Evolutionary conservation across 1,139 yeast species (phyloP).

Genomic region (Pichiaceae sp.): DNA sequence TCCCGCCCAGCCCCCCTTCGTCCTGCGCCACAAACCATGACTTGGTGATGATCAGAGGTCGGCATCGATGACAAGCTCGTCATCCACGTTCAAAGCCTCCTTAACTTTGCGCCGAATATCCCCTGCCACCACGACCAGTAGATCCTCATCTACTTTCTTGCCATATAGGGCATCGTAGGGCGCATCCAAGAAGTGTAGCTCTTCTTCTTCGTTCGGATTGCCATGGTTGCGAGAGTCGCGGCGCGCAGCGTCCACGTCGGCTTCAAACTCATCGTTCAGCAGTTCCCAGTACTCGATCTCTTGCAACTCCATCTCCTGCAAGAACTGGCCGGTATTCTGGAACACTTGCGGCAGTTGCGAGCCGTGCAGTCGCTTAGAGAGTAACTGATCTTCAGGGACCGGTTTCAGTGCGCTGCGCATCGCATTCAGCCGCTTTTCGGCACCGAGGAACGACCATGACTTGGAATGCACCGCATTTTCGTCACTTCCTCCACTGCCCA

Average conservation of each 20-base stretch:
- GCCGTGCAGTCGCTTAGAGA: conserved; percentile 11
- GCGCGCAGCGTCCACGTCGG: conserved; percentile 14
- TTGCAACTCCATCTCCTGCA: conserved; percentile 18
- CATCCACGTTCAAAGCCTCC: conserved; percentile 1
- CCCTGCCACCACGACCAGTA: not conserved
- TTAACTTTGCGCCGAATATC: conserved; percentile 3
- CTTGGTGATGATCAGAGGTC: too few species aligned
- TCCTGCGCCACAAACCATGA: not conserved
- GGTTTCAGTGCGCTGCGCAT: conserved; percentile 22
- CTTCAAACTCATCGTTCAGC: conserved; percentile 23
- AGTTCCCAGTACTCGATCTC: conserved; percentile 23
- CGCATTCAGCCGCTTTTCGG: conserved; percentile 16
- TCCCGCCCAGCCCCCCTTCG: not conserved
- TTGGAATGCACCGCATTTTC: not conserved
- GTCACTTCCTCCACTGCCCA: not conserved
- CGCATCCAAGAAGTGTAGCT: conserved; percentile 2
- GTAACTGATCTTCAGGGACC: conserved; percentile 15
- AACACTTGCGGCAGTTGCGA: conserved; percentile 19
- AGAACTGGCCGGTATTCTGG: conserved; percentile 19
- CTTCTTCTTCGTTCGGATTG: not conserved
- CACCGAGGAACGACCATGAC: conserved; percentile 3
- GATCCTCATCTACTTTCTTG: not conserved
- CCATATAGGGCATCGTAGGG: conserved; percentile 5
- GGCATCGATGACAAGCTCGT: not conserved
- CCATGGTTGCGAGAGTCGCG: conserved; percentile 4